Evolutionary conservation across 371 early-diverging fungal genomes (phyloP).

Genomic region (Haplosporangium sp.): DNA sequence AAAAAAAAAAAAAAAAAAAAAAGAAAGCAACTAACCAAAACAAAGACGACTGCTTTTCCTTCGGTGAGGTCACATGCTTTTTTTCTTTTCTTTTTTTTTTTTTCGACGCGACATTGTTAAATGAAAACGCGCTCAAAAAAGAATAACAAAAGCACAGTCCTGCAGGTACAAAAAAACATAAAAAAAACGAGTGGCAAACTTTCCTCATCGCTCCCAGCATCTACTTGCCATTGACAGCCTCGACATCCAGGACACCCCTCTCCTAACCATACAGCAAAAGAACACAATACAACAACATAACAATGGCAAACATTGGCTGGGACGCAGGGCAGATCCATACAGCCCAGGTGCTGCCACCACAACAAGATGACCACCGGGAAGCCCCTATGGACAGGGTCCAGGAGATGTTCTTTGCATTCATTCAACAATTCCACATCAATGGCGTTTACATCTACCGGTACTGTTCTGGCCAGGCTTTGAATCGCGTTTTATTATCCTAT

Average conservation of each 20-base stretch:
- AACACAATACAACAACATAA: background rate
- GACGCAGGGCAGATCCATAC: constrained; percentile 82
- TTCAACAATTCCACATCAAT: constrained; percentile 81
- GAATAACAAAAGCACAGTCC: constrained; percentile 6
- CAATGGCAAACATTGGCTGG: constrained; percentile 79
- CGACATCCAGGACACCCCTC: constrained; percentile 12
- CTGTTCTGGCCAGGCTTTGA: too few species aligned
- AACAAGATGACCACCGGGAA: constrained; percentile 59
- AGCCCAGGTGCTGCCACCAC: constrained; percentile 73
- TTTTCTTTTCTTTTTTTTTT: too few species aligned
- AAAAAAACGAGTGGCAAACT: constrained; percentile 6
- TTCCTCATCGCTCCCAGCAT: constrained; percentile 2
- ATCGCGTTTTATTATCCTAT: too few species aligned
- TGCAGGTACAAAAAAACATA: background rate
- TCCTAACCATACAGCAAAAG: background rate
- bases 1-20: constrained; percentile 21
- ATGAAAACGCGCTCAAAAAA: constrained; percentile 9
- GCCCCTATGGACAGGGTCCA: constrained; percentile 64
- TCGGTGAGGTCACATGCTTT: background rate
- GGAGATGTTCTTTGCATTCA: constrained; percentile 73
- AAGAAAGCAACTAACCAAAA: constrained; percentile 11
- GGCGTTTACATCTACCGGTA: constrained; percentile 84
- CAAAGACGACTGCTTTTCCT: constrained; percentile 12
- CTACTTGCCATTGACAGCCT: background rate
- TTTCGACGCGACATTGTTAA: background rate